Percentiles rank a stretch among this genome's conserved stretches.
These are phyloP conservation scores for Arachnomyces sp. DNA, from an alignment of 2,329 filamentous ascomycete species.

Conservation along the genomic window DNA sequence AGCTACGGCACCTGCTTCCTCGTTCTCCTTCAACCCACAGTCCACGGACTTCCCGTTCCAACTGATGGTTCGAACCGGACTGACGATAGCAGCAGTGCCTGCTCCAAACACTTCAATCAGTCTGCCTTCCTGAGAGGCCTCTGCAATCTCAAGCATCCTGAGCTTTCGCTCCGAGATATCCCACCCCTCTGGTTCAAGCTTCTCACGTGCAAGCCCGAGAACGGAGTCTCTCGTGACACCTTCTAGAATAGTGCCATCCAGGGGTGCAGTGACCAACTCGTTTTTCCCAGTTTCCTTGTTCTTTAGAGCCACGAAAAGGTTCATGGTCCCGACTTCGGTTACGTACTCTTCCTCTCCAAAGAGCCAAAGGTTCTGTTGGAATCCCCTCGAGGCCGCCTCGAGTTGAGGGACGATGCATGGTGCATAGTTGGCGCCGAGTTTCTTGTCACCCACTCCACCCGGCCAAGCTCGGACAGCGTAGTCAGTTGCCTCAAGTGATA, in stretches of 20 bases:
- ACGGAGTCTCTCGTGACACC: conserved; percentile 92
- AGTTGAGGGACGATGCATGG: conserved; percentile 96
- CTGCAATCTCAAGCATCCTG: conserved; percentile 76
- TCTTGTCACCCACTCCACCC: conserved; percentile 94
- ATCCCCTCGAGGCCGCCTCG: conserved; percentile 80
- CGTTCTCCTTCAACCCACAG: conserved; percentile 69
- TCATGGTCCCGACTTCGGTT: conserved; percentile 98
- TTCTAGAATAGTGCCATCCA: conserved; percentile 93
- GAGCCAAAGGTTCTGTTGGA: conserved; percentile 97
- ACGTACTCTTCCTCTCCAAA: conserved; percentile 94
- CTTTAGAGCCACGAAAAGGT: conserved; percentile 81
- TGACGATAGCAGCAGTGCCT: conserved; percentile 89
- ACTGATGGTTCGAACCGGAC: conserved; percentile 78
- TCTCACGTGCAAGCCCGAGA: conserved; percentile 74
- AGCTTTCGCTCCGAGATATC: conserved; percentile 80
- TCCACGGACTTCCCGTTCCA: conserved; percentile 76
- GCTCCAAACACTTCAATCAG: conserved; percentile 89
- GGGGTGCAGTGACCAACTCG: conserved; percentile 86
- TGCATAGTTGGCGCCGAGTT: conserved; percentile 98
- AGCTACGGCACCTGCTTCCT: conserved; percentile 84
- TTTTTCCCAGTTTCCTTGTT: conserved; percentile 83
- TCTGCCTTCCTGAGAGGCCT: conserved; percentile 74
- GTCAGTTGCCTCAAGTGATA: conserved; percentile 90
- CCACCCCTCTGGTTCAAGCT: conserved; percentile 79
- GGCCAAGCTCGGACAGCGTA: conserved; percentile 97